phyloP scores from a whole-genome alignment of 2,329 filamentous ascomycete species.

The Sporothrix phasma region DNA sequence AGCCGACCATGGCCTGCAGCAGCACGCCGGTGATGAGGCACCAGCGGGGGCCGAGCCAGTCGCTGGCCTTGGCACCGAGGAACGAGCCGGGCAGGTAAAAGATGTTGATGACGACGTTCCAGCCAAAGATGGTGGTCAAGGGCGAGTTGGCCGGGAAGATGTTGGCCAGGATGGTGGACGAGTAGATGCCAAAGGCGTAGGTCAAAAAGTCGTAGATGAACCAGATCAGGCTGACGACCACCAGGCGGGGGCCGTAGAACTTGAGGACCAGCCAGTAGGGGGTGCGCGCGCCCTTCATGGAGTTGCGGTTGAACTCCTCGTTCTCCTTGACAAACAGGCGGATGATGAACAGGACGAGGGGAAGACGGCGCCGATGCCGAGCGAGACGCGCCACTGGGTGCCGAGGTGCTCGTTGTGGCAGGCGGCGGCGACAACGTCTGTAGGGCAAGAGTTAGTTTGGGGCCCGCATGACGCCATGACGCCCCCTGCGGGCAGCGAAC shows the following conservation, averaged over 20 bases:
- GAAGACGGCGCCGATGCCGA: slow-evolving; percentile 72
- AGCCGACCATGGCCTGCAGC: slow-evolving; percentile 68
- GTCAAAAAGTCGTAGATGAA: slow-evolving; percentile 78
- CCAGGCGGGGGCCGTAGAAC: slow-evolving; percentile 66
- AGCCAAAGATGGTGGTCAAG: slow-evolving; percentile 72
- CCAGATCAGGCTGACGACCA: slow-evolving; percentile 66
- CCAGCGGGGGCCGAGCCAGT: slow-evolving; percentile 68
- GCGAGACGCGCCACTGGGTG: slow-evolving; percentile 70
- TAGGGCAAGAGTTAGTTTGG: not conserved
- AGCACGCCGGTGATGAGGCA: slow-evolving; percentile 62
- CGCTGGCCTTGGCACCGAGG: slow-evolving; percentile 64
- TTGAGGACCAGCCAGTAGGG: slow-evolving; percentile 46
- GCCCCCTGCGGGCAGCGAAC: not conserved
- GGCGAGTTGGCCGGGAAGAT: slow-evolving; percentile 50
- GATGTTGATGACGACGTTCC: slow-evolving; percentile 78
- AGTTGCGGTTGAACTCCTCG: slow-evolving; percentile 62
- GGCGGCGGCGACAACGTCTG: slow-evolving; percentile 43
- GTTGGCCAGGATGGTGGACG: slow-evolving; percentile 59
- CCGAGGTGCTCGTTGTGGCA: slow-evolving; percentile 52
- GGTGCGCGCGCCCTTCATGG: slow-evolving; percentile 52
- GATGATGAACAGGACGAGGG: slow-evolving; percentile 58
- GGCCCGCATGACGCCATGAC: too few species aligned
- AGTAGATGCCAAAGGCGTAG: slow-evolving; percentile 82
- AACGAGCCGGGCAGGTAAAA: slow-evolving; percentile 83
- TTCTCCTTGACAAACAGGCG: slow-evolving; percentile 68